phyloP scores from a whole-genome alignment of 2,329 filamentous ascomycete species.

The Cyclaneusma minus region DNA sequence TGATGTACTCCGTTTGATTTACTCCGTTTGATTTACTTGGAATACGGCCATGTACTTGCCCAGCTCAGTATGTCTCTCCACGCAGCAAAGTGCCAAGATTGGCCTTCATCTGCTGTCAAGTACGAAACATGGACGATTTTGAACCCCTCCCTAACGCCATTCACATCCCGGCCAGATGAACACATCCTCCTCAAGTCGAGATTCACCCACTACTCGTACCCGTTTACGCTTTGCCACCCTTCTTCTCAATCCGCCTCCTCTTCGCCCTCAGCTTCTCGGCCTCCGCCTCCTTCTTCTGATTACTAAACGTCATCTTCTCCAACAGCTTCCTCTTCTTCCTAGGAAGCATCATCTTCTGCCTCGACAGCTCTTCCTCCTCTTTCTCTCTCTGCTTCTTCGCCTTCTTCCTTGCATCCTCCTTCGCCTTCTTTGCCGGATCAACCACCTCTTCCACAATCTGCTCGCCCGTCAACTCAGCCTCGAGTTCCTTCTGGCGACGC shows the following conservation, averaged over 20 bases:
- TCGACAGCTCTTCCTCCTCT: constrained; percentile 77
- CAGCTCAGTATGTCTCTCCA: no score
- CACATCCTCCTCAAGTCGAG: no score
- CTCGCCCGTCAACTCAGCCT: constrained; percentile 74
- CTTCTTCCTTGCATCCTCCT: constrained; percentile 55
- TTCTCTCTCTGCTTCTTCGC: constrained; percentile 54
- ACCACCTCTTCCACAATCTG: constrained; percentile 33
- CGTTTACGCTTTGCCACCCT: constrained; percentile 9
- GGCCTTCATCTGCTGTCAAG: no score
- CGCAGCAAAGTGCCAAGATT: no score
- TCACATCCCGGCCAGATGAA: no score
- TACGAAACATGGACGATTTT: no score
- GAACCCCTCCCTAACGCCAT: no score
- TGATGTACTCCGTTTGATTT: no score
- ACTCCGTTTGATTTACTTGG: no score
- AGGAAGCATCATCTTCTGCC: constrained; percentile 95
- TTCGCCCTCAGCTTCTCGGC: constrained; percentile 77
- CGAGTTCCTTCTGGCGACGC: constrained; percentile 76
- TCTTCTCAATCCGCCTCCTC: constrained; percentile 74
- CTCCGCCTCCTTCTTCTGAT: constrained; percentile 84
- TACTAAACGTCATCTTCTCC: constrained; percentile 94
- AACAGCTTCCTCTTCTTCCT: constrained; percentile 95
- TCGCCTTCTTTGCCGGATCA: constrained; percentile 42
- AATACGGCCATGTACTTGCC: no score
- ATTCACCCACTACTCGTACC: no score